Conservation (phyloP, 148 eudicot species). For the Vaccinium darrowii region DNA sequence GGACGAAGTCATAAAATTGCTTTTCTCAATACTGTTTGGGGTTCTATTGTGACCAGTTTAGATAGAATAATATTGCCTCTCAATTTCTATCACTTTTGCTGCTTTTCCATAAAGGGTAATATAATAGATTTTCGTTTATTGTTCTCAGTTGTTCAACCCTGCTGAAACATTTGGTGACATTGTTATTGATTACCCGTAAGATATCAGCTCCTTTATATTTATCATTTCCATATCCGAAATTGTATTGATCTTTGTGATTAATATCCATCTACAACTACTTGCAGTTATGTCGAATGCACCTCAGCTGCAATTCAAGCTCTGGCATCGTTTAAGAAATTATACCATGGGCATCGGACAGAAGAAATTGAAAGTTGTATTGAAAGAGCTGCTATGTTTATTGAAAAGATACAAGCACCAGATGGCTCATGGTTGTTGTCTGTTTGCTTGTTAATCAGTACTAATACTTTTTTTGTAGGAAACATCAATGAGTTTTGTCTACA, state of each 20-base stretch:
- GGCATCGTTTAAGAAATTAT: slow-evolving; percentile 61
- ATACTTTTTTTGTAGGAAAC: not conserved
- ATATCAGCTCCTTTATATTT: slow-evolving; percentile 24
- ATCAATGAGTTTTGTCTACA: not conserved
- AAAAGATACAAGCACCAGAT: slow-evolving; percentile 74
- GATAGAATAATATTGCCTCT: not conserved
- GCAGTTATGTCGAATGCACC: slow-evolving; percentile 92
- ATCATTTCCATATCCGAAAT: not conserved
- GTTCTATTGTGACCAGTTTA: not conserved
- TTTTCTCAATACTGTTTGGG: not conserved
- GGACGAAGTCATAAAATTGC: not conserved
- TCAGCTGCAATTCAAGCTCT: slow-evolving; percentile 95
- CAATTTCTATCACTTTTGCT: not conserved
- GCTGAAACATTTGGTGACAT: slow-evolving; percentile 99
- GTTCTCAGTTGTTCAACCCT: slow-evolving; percentile 79
- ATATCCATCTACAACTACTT: slow-evolving; percentile 17
- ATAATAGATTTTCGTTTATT: slow-evolving; percentile 17
- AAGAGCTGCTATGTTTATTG: slow-evolving; percentile 61
- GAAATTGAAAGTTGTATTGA: slow-evolving; percentile 71
- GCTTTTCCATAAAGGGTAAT: not conserved
- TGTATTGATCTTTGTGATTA: not conserved
- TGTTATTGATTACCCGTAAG: slow-evolving; percentile 99
- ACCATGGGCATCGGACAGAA: slow-evolving; percentile 80
- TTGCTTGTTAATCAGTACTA: slow-evolving; percentile 10
- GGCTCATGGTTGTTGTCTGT: slow-evolving; percentile 83